These are phyloP conservation scores for Erysimum cheiranthoides DNA, from an alignment of 345 rosid species.

Conservation along the genomic window DNA sequence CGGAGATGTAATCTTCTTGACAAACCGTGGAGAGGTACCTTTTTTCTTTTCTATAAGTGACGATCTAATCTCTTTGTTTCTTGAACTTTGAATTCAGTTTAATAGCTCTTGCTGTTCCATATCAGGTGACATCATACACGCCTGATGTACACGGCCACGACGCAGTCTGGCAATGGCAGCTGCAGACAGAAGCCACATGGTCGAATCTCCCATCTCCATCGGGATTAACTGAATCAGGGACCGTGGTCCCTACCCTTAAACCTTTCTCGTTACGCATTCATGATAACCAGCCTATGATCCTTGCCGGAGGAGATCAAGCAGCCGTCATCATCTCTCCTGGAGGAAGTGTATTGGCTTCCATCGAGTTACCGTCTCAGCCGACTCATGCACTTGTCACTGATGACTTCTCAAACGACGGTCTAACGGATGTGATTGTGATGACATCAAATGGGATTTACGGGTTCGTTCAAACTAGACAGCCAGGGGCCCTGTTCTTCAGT, in stretches of 20 bases:
- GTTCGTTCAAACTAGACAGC: conserved; percentile 94
- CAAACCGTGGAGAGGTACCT: conserved; percentile 95
- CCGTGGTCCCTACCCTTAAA: conserved; percentile 83
- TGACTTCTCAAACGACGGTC: conserved; percentile 92
- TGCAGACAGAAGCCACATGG: conserved; percentile 91
- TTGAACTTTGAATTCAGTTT: conserved; percentile 6
- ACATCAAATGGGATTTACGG: conserved; percentile 91
- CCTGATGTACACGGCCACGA: conserved; percentile 87
- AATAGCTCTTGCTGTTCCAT: background rate
- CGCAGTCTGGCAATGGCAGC: conserved; percentile 81
- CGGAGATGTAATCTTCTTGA: conserved; percentile 91
- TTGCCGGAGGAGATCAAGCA: conserved; percentile 93
- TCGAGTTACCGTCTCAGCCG: conserved; percentile 87
- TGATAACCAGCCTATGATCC: conserved; percentile 86
- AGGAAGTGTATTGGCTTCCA: conserved; percentile 72
- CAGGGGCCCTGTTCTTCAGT: conserved; percentile 99
- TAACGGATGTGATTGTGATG: conserved; percentile 84
- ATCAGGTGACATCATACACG: conserved; percentile 89
- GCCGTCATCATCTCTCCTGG: conserved; percentile 87
- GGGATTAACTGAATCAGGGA: conserved; percentile 78
- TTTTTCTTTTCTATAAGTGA: conserved; percentile 9
- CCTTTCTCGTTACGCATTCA: conserved; percentile 71
- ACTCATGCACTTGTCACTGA: conserved; percentile 81
- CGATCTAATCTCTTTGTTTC: background rate
- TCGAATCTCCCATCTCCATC: conserved; percentile 92